Evolutionary conservation across 495 filamentous ascomycete species (phyloP).

Genomic region (Astrocystis sublimbata): DNA sequence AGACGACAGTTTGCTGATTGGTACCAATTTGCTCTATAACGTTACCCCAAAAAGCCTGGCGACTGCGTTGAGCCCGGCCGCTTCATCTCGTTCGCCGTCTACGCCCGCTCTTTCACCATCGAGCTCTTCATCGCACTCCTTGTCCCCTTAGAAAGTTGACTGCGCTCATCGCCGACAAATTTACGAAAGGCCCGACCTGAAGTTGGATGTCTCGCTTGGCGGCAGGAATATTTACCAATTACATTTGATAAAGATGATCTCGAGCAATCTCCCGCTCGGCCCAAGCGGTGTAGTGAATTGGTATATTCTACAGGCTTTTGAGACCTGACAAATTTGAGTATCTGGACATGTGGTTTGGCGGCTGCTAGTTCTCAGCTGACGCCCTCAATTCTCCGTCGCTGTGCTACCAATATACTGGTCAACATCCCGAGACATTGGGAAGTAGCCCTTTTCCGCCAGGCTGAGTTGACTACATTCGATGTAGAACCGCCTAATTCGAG

Average conservation of each 20-base stretch:
- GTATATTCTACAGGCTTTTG: neutral
- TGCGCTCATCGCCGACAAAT: neutral
- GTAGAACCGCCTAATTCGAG: too few relatives aligned
- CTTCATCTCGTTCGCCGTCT: neutral
- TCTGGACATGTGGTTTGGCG: too few relatives aligned
- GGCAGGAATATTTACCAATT: neutral
- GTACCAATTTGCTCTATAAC: slow-evolving; percentile 1
- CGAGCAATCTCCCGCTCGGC: neutral
- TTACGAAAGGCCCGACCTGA: neutral
- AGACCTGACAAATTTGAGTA: neutral
- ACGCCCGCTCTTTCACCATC: neutral
- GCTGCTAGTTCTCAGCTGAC: too few relatives aligned
- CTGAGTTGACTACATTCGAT: too few relatives aligned
- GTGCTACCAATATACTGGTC: slow-evolving; percentile 47
- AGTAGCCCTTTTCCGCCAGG: slow-evolving; percentile 62
- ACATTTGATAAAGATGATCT: neutral
- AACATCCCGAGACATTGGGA: slow-evolving; percentile 41
- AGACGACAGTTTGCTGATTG: neutral
- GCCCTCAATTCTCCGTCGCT: slow-evolving; percentile 43
- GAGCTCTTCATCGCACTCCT: neutral
- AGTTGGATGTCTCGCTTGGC: neutral
- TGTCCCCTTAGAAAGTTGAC: neutral
- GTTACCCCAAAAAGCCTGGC: neutral
- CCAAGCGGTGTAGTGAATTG: neutral
- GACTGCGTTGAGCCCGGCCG: neutral